Conservation (phyloP, 192 early-diverging fungal genomes). For the Pecoramyces ruminantium region DNA sequence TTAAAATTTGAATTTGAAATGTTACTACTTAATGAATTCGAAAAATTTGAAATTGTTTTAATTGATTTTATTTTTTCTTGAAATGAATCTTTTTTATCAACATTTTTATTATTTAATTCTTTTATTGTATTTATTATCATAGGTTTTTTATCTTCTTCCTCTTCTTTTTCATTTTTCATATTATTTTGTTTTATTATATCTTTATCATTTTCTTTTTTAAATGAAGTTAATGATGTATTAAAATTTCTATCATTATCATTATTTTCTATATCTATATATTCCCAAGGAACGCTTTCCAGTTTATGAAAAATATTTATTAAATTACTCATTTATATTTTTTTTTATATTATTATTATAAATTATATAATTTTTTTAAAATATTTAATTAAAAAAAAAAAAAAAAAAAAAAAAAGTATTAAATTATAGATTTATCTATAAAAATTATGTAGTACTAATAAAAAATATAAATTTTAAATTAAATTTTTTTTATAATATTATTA, state of each 20-base stretch:
- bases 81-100: background rate
- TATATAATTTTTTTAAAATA: no score
- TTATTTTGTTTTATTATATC: background rate
- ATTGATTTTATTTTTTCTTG: background rate
- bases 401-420: no score
- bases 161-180: background rate
- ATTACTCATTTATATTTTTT: background rate
- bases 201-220: background rate
- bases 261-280: background rate
- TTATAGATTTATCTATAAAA: no score
- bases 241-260: background rate
- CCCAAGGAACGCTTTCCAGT: background rate
- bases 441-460: no score
- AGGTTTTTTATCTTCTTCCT: background rate
- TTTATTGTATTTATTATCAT: background rate
- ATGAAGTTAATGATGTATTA: background rate
- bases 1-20: background rate
- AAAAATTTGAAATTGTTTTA: background rate
- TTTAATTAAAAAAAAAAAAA: no score
- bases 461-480: no score
- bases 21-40: background rate
- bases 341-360: no score
- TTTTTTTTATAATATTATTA: no score
- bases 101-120: background rate
- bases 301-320: background rate